Percentiles rank a stretch among this genome's conserved stretches.
phyloP scores from a whole-genome alignment of 2,329 filamentous ascomycete genomes.

The Fusarium phyllophilum region DNA sequence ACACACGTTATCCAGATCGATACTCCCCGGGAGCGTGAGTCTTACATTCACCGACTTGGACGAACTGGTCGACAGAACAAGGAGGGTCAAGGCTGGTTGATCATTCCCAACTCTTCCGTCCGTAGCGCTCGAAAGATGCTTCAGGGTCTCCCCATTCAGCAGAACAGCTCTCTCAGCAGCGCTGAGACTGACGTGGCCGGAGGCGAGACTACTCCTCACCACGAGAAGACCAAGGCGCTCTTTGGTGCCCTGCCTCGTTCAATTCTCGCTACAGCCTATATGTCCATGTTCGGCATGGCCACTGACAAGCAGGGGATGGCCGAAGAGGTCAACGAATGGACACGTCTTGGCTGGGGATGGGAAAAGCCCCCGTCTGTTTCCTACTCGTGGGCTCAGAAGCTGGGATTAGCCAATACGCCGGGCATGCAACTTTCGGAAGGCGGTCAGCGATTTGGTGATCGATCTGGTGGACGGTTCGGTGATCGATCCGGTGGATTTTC shows the following conservation, averaged over 20 bases:
- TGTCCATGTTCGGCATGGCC: slow-evolving; percentile 65
- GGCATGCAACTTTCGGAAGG: slow-evolving; percentile 50
- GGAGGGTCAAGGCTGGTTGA: slow-evolving; percentile 75
- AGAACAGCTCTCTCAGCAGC: slow-evolving; percentile 61
- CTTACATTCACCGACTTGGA: slow-evolving; percentile 81
- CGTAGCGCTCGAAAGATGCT: slow-evolving; percentile 61
- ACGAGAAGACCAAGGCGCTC: slow-evolving; percentile 56
- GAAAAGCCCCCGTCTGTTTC: slow-evolving; percentile 55
- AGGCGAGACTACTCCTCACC: slow-evolving; percentile 57
- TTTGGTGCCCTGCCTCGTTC: slow-evolving; percentile 53
- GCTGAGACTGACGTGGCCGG: slow-evolving; percentile 64
- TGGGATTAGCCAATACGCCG: slow-evolving; percentile 44
- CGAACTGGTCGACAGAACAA: slow-evolving; percentile 81
- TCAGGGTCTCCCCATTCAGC: slow-evolving; percentile 68
- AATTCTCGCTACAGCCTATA: slow-evolving; percentile 59
- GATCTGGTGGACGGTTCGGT: not conserved
- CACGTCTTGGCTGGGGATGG: slow-evolving; percentile 62
- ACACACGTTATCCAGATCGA: slow-evolving; percentile 83
- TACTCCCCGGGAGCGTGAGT: slow-evolving; percentile 70
- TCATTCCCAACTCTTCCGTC: slow-evolving; percentile 68
- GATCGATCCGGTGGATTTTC: not conserved
- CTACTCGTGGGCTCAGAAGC: slow-evolving; percentile 42
- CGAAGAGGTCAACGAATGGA: slow-evolving; percentile 64
- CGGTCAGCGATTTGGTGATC: slow-evolving; percentile 11
- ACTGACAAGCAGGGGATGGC: slow-evolving; percentile 55